A percentile compares a stretch with the other conserved stretches of the same genome.
Conservation (phyloP, 352 stramenopile species). For the Globisporangium ultimum region DNA sequence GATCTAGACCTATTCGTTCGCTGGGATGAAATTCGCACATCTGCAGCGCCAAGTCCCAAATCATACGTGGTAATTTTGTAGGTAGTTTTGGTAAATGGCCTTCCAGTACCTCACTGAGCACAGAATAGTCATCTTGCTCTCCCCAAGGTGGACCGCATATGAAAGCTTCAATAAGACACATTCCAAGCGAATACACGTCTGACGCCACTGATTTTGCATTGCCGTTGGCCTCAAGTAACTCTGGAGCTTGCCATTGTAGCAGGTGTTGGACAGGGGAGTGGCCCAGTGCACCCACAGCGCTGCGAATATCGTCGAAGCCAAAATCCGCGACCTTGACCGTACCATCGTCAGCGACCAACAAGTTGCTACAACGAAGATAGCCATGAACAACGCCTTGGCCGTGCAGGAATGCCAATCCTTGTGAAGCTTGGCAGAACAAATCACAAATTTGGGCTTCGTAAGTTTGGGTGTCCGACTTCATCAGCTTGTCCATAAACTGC, state of each 20-base stretch:
- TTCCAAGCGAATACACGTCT: constrained; percentile 27
- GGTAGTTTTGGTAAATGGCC: too few species aligned
- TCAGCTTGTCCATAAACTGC: neutral
- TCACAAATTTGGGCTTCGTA: neutral
- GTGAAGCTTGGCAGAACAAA: constrained; percentile 5
- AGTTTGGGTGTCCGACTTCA: neutral
- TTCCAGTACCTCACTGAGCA: constrained; percentile 4
- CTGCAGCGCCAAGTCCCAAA: constrained; percentile 5
- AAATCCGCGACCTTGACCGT: constrained; percentile 24
- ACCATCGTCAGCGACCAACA: constrained; percentile 24
- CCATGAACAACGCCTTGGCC: constrained; percentile 2
- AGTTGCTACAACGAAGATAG: constrained; percentile 33
- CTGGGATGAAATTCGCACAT: too few species aligned
- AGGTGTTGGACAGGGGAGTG: constrained; percentile 8
- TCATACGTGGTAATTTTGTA: too few species aligned
- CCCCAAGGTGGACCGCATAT: constrained; percentile 18
- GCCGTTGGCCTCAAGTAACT: constrained; percentile 8
- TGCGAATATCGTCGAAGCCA: constrained; percentile 14
- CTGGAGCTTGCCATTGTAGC: constrained; percentile 20
- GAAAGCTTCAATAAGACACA: constrained; percentile 26
- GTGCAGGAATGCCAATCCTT: constrained; percentile 7
- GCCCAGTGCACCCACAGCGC: neutral
- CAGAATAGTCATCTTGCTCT: constrained; percentile 7
- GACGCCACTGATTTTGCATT: constrained; percentile 11
- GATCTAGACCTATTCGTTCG: too few species aligned